These are phyloP conservation scores for Akebia trifoliata DNA, from an alignment of 164 flowering plant species.

Conservation along the genomic window DNA sequence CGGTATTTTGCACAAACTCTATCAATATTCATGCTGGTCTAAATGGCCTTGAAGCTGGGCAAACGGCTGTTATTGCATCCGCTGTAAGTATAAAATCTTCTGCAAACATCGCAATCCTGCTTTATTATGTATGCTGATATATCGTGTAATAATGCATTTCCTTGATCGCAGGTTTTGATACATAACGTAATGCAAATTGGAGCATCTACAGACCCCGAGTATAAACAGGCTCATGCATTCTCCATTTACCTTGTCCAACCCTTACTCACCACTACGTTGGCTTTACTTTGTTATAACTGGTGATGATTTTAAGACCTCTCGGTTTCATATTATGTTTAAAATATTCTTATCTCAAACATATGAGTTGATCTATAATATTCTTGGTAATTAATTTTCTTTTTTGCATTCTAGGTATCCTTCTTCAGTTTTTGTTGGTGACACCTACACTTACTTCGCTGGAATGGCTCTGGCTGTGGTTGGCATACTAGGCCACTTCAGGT, in stretches of 20 bases:
- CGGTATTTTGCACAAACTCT: constrained; percentile 96
- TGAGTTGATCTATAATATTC: background rate
- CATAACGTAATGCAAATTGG: constrained; percentile 99
- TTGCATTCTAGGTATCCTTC: constrained; percentile 77
- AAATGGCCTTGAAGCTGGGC: constrained; percentile 99
- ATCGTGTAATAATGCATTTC: background rate
- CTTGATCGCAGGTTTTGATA: constrained; percentile 63
- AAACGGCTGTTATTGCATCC: constrained; percentile 82
- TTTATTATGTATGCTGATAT: constrained; percentile 13
- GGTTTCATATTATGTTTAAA: no score
- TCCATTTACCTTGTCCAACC: constrained; percentile 92
- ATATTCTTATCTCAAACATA: background rate
- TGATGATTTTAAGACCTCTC: constrained; percentile 25
- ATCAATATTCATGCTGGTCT: constrained; percentile 97
- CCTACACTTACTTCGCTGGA: constrained; percentile 96
- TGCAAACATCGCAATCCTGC: constrained; percentile 1
- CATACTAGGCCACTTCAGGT: constrained; percentile 95
- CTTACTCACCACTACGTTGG: constrained; percentile 78
- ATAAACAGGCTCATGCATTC: constrained; percentile 93
- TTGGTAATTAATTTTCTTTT: background rate
- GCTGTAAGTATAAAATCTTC: constrained; percentile 64
- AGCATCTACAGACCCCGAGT: constrained; percentile 70
- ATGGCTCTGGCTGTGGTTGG: constrained; percentile 98
- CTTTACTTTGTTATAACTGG: constrained; percentile 89
- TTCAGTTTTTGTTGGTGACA: constrained; percentile 97